These are phyloP conservation scores for Thalassiosira profunda DNA, from an alignment of 108 stramenopile species.

Conservation along the genomic window DNA sequence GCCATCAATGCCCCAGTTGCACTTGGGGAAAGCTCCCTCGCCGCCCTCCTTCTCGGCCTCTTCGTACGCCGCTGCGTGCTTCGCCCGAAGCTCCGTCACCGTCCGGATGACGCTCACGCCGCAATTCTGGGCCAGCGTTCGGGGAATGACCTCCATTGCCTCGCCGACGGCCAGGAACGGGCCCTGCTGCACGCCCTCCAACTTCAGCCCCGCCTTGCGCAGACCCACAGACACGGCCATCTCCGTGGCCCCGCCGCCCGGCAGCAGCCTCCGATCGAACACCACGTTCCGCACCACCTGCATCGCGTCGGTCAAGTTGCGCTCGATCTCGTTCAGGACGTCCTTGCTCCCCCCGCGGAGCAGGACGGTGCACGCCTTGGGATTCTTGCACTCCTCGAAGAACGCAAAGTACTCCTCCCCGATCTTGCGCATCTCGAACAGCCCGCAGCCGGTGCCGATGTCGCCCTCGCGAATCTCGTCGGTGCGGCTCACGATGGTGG, in stretches of 20 bases:
- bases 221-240: constrained; percentile 98
- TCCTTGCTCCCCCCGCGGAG: constrained; percentile 99
- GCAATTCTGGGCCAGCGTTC: constrained; percentile 99
- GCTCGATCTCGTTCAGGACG: constrained; percentile 99
- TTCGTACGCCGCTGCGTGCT: constrained; percentile 90
- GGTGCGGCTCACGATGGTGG: constrained; percentile 97
- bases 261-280: constrained; percentile 96
- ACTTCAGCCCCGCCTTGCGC: constrained; percentile 70
- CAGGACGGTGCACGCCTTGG: constrained; percentile 99
- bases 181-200: constrained; percentile 93
- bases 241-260: constrained; percentile 99
- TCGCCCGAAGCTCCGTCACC: constrained; percentile 96
- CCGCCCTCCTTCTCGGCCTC: constrained; percentile 46
- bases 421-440: constrained; percentile 99
- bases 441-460: constrained; percentile 98
- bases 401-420: constrained; percentile 99
- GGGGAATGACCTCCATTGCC: constrained; percentile 99
- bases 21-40: constrained; percentile 50
- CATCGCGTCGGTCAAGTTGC: constrained; percentile 99
- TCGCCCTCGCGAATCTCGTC: constrained; percentile 99
- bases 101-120: constrained; percentile 98
- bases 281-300: constrained; percentile 99
- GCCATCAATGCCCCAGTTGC: constrained; percentile 97
- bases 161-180: constrained; percentile 97
- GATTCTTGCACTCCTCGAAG: constrained; percentile 97